Evolutionary conservation across 2,329 filamentous ascomycete species (phyloP).

Genomic region (Sporothrix variecibatus): DNA sequence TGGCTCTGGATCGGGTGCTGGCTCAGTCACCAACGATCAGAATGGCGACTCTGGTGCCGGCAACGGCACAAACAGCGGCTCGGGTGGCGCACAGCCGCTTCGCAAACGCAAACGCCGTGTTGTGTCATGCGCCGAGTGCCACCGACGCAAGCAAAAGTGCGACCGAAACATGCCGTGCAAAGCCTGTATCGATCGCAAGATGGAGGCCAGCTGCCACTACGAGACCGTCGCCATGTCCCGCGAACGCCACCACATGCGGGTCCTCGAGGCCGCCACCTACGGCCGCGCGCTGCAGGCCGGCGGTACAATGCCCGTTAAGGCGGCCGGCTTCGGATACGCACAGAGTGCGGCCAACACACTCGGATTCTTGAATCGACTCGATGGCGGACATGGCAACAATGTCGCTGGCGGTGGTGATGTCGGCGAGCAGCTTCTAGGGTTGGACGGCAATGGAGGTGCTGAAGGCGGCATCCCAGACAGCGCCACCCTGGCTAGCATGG

Average conservation of each 20-base stretch:
- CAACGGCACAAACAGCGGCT: neutral
- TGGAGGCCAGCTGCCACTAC: conserved; percentile 58
- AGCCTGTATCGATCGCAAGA: conserved; percentile 60
- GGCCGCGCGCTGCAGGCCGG: conserved; percentile 31
- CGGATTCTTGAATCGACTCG: conserved; percentile 57
- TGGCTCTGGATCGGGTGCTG: neutral
- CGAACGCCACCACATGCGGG: conserved; percentile 37
- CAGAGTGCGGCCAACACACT: conserved; percentile 55
- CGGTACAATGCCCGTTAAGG: conserved; percentile 45
- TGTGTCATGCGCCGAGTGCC: conserved; percentile 65
- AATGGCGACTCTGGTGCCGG: neutral
- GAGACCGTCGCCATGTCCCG: conserved; percentile 53
- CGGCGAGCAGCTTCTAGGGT: conserved; percentile 27
- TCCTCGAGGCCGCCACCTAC: conserved; percentile 29
- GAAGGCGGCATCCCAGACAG: neutral
- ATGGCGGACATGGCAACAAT: conserved; percentile 39
- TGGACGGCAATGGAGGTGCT: conserved; percentile 32
- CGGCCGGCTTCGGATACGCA: conserved; percentile 57
- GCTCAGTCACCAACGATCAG: conserved; percentile 1
- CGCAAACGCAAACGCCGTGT: conserved; percentile 62
- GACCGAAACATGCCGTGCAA: conserved; percentile 61
- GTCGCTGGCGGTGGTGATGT: conserved; percentile 8
- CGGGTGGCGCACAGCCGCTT: conserved; percentile 40
- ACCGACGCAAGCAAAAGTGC: conserved; percentile 66
- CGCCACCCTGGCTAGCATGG: conserved; percentile 11